phyloP scores from a whole-genome alignment of 371 early-diverging fungal species.

The Mucor circinelloides region DNA sequence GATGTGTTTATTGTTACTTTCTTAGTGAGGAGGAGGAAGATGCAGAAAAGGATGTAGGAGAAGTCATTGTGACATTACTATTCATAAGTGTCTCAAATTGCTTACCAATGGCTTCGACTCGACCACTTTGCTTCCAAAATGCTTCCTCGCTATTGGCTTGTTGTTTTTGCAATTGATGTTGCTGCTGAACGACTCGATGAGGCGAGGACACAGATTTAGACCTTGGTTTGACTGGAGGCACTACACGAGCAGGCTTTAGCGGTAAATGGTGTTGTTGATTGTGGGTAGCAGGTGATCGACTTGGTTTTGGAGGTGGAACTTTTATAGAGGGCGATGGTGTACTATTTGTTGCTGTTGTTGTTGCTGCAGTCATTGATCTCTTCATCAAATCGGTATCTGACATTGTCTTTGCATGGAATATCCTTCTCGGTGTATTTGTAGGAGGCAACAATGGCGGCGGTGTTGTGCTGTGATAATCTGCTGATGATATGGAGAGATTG shows the following conservation, averaged over 20 bases:
- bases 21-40: neutral
- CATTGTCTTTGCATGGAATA: conserved; percentile 26
- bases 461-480: neutral
- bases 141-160: neutral
- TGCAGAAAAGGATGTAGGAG: neutral
- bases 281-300: conserved; percentile 16
- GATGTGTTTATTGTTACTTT: neutral
- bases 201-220: conserved; percentile 39
- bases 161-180: neutral
- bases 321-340: neutral
- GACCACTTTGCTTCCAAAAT: conserved; percentile 16
- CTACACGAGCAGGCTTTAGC: conserved; percentile 3
- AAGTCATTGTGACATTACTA: neutral
- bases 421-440: conserved; percentile 13
- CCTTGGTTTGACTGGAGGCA: conserved; percentile 27
- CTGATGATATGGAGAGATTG: conserved; percentile 1
- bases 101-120: conserved; percentile 26
- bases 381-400: conserved; percentile 31
- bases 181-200: neutral
- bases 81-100: conserved; percentile 29
- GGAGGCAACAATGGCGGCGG: conserved; percentile 1
- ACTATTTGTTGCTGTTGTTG: neutral
- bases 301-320: conserved; percentile 40
- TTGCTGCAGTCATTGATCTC: neutral
- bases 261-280: neutral